Percentiles rank a stretch among this genome's conserved stretches.
phyloP scores from a whole-genome alignment of 2,329 filamentous ascomycete species.

The Colletotrichum navitas region DNA sequence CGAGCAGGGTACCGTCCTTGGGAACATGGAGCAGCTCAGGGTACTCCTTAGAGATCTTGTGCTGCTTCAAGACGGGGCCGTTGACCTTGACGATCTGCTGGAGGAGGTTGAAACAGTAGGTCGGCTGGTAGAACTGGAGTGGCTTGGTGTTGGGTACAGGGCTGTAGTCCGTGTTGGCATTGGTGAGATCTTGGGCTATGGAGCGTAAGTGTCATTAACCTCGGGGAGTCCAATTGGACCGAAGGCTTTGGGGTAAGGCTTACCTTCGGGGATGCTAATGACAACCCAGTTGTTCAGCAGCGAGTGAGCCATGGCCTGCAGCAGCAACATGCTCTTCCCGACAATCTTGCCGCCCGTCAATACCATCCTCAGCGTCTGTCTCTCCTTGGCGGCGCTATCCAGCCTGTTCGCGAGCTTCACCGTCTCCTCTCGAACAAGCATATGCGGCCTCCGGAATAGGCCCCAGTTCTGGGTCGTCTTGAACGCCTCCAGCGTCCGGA shows the following conservation, averaged over 20 bases:
- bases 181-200: slow-evolving; percentile 83
- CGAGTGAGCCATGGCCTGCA: slow-evolving; percentile 87
- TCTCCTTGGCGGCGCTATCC: slow-evolving; percentile 64
- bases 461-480: slow-evolving; percentile 91
- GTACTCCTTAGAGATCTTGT: slow-evolving; percentile 60
- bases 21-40: slow-evolving; percentile 70
- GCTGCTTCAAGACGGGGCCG: slow-evolving; percentile 68
- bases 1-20: slow-evolving; percentile 72
- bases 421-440: slow-evolving; percentile 84
- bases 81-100: slow-evolving; percentile 81
- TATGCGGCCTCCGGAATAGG: slow-evolving; percentile 84
- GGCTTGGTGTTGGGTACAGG: slow-evolving; percentile 71
- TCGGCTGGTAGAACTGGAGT: slow-evolving; percentile 79
- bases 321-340: slow-evolving; percentile 88
- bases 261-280: slow-evolving; percentile 90
- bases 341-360: slow-evolving; percentile 79
- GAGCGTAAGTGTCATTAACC: slow-evolving; percentile 15
- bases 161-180: slow-evolving; percentile 84
- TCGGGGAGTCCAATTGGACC: not conserved
- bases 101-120: slow-evolving; percentile 81
- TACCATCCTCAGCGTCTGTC: slow-evolving; percentile 72
- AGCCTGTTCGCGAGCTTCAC: slow-evolving; percentile 76
- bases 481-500: slow-evolving; percentile 90
- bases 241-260: slow-evolving; percentile 44
- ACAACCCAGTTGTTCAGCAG: slow-evolving; percentile 90